Evolutionary conservation across 441 rosid genomes (phyloP).

Genomic region (Aleurites moluccanus): DNA sequence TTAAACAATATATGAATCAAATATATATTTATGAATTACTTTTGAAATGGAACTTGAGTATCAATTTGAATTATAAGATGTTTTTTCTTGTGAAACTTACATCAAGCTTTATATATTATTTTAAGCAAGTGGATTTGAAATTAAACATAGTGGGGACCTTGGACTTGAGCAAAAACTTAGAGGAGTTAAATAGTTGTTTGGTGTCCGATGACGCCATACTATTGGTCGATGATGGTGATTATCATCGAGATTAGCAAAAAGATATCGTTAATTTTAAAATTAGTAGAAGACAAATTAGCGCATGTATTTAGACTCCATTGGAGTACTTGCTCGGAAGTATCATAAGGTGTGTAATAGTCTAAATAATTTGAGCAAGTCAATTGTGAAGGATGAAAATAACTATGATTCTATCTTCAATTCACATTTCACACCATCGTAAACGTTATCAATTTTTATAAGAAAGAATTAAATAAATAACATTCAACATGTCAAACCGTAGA

Average conservation of each 20-base stretch:
- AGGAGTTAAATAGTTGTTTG: constrained; percentile 31
- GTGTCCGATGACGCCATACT: constrained; percentile 30
- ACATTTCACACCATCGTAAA: too few relatives aligned
- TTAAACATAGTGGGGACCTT: constrained; percentile 42
- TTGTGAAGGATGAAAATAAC: too few relatives aligned
- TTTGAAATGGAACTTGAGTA: too few relatives aligned
- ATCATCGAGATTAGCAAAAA: constrained; percentile 45
- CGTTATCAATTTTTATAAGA: too few relatives aligned
- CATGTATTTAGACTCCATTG: constrained; percentile 39
- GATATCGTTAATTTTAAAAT: constrained; percentile 24
- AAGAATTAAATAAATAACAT: too few relatives aligned
- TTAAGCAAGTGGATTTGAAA: constrained; percentile 31
- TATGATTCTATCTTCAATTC: too few relatives aligned
- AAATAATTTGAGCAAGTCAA: too few relatives aligned
- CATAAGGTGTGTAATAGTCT: too few relatives aligned
- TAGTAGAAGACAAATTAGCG: constrained; percentile 28
- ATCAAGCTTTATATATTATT: constrained; percentile 8
- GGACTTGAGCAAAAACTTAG: constrained; percentile 48
- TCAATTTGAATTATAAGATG: too few relatives aligned
- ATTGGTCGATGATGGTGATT: constrained; percentile 35
- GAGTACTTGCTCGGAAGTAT: neutral
- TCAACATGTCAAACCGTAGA: too few relatives aligned
- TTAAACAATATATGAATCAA: too few relatives aligned
- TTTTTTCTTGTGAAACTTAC: neutral
- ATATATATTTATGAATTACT: too few relatives aligned